These are phyloP conservation scores for Ustilago lituana DNA, from an alignment of 1,284 basidiomycete genomes.

Conservation along the genomic window DNA sequence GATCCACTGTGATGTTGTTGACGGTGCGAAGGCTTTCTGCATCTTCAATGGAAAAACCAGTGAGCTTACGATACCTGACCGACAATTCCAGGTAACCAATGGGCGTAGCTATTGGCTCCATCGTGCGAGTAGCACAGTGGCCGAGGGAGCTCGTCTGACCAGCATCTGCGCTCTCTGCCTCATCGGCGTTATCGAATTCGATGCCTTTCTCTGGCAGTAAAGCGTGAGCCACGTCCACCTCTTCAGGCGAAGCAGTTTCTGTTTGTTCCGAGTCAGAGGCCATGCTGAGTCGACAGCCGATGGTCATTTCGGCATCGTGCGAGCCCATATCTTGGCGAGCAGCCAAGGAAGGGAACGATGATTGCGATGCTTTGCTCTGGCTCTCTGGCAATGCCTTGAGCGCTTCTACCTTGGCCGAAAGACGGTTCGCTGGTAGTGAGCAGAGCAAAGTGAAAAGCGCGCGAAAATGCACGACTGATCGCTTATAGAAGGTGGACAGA, in stretches of 20 bases:
- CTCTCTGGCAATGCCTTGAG: slow-evolving; percentile 10
- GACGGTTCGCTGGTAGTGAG: slow-evolving; percentile 54
- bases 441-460: slow-evolving; percentile 60
- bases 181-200: neutral
- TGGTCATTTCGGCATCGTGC: slow-evolving; percentile 42
- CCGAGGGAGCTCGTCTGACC: neutral
- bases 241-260: neutral
- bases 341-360: slow-evolving; percentile 15
- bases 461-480: slow-evolving; percentile 65
- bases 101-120: slow-evolving; percentile 29
- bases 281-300: slow-evolving; percentile 52
- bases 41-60: slow-evolving; percentile 47
- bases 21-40: slow-evolving; percentile 19
- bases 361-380: neutral
- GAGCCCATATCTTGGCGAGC: slow-evolving; percentile 23
- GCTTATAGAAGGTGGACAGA: slow-evolving; percentile 66
- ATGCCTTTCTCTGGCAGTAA: slow-evolving; percentile 8
- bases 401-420: slow-evolving; percentile 47
- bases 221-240: slow-evolving; percentile 8
- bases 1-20: slow-evolving; percentile 33
- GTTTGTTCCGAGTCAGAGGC: neutral
- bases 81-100: slow-evolving; percentile 39
- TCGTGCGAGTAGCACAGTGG: slow-evolving; percentile 20
- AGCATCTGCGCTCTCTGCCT: neutral
- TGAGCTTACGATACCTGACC: slow-evolving; percentile 45